Conservation (phyloP, 306 rosid genomes). For the Prunus davidiana region DNA sequence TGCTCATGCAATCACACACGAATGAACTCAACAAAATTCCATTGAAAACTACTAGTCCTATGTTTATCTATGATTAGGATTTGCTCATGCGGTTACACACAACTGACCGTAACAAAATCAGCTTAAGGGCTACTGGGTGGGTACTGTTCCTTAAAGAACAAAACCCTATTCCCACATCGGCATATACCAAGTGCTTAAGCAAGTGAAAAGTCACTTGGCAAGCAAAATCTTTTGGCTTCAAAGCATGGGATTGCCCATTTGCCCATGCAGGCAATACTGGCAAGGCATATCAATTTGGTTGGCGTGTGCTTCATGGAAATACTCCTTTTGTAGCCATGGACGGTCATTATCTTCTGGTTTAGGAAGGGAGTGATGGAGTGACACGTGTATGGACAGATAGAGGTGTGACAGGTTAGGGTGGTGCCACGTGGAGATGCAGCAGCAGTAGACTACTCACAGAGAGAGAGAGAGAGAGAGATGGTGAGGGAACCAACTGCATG, state of each 20-base stretch:
- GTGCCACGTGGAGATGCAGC: conserved; percentile 35
- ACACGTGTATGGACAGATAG: conserved; percentile 20
- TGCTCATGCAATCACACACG: too few species aligned
- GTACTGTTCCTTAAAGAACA: too few species aligned
- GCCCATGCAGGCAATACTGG: not conserved
- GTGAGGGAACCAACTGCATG: conserved; percentile 25
- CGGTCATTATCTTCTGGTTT: not conserved
- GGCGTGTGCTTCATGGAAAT: not conserved
- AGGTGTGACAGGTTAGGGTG: conserved; percentile 27
- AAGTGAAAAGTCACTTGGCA: not conserved
- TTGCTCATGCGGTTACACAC: too few species aligned
- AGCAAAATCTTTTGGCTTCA: not conserved
- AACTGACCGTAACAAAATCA: too few species aligned
- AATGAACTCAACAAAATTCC: too few species aligned
- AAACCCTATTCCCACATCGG: not conserved
- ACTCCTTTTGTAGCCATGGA: not conserved
- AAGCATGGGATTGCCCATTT: not conserved
- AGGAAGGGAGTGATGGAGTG: not conserved
- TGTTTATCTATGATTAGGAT: too few species aligned
- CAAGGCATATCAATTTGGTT: not conserved
- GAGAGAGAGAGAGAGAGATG: not conserved
- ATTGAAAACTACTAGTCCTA: too few species aligned
- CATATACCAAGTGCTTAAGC: not conserved
- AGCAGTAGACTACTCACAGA: not conserved
- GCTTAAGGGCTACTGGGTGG: too few species aligned